These are phyloP conservation scores for Agapanthus africanus DNA, from an alignment of 106 monocot genomes.

Conservation along the genomic window DNA sequence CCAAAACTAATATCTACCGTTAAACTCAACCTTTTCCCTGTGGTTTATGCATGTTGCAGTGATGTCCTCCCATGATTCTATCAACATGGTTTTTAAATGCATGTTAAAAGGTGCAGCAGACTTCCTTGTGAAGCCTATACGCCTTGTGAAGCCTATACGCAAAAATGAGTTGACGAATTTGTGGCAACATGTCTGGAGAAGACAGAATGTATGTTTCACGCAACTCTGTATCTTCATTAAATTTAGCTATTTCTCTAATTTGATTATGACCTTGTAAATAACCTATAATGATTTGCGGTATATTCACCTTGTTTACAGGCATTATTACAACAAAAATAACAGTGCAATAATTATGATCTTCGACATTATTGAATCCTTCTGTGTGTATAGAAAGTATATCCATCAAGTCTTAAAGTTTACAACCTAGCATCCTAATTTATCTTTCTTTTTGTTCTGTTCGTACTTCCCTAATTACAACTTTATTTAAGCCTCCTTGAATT, in stretches of 20 bases:
- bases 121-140: conserved; percentile 85
- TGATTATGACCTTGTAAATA: not conserved
- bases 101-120: conserved; percentile 89
- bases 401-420: too few species aligned
- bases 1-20: too few species aligned
- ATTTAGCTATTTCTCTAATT: not conserved
- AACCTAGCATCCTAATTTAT: too few species aligned
- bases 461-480: too few species aligned
- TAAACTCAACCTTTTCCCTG: not conserved
- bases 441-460: too few species aligned
- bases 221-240: not conserved
- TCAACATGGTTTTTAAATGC: conserved; percentile 83
- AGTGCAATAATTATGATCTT: not conserved
- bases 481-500: too few species aligned
- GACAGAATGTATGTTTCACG: conserved; percentile 36
- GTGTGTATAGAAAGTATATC: too few species aligned
- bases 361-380: too few species aligned
- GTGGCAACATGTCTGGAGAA: conserved; percentile 99
- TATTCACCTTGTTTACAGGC: conserved; percentile 22
- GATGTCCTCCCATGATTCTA: conserved; percentile 93
- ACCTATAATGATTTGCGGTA: not conserved
- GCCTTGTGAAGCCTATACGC: conserved; percentile 84
- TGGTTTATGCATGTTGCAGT: conserved; percentile 65
- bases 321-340: not conserved
- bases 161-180: conserved; percentile 87